Evolutionary conservation across 768 basidiomycete species (phyloP).

Genomic region (Trametes gibbosa): DNA sequence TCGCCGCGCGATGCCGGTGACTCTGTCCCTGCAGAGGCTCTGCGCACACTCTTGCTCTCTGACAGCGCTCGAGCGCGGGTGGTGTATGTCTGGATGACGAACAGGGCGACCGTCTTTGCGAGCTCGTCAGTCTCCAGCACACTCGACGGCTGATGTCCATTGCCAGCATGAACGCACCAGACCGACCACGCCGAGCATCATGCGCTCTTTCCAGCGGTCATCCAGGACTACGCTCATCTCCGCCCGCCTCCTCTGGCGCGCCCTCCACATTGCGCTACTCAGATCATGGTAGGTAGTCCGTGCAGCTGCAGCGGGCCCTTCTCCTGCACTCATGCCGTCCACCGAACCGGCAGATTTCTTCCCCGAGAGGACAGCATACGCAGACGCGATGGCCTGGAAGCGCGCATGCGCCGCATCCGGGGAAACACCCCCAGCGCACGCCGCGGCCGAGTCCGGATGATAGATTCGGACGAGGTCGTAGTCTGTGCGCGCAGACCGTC

Average conservation of each 20-base stretch:
- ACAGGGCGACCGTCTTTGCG: constrained; percentile 22
- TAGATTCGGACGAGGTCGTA: constrained; percentile 79
- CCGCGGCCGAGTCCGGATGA: constrained; percentile 66
- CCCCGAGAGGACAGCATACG: constrained; percentile 63
- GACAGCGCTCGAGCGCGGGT: constrained; percentile 24
- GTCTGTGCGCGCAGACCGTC: constrained; percentile 41
- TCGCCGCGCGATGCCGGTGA: background rate
- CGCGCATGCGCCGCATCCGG: constrained; percentile 55
- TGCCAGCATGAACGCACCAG: constrained; percentile 37
- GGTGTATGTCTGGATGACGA: constrained; percentile 27
- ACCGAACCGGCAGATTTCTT: constrained; percentile 31
- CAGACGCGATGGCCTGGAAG: constrained; percentile 66
- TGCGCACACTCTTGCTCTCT: constrained; percentile 3
- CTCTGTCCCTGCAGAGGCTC: background rate
- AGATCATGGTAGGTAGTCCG: constrained; percentile 24
- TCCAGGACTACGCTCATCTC: constrained; percentile 52
- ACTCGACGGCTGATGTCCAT: background rate
- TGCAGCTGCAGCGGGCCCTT: background rate
- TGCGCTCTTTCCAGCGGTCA: constrained; percentile 65
- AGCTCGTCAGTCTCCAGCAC: background rate
- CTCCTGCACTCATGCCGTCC: constrained; percentile 20
- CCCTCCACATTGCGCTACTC: constrained; percentile 41
- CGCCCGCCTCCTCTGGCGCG: constrained; percentile 31
- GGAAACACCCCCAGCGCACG: constrained; percentile 35
- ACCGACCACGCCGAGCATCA: constrained; percentile 54